Conservation (phyloP, 208 protist species). For the Crithidia sp. region DNA sequence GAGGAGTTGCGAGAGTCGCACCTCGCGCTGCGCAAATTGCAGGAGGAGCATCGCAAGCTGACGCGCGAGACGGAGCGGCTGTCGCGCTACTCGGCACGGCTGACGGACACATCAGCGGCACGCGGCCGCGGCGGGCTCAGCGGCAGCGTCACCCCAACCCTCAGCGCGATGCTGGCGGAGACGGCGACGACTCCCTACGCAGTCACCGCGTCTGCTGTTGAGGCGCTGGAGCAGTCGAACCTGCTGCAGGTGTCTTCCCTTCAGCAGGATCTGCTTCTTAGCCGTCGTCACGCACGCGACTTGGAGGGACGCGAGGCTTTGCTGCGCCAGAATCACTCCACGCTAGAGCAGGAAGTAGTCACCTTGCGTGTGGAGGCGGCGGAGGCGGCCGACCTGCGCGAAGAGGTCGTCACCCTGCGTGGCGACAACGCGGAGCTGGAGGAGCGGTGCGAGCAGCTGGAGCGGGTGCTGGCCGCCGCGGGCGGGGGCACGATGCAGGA, state of each 20-base stretch:
- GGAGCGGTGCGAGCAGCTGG: constrained; percentile 30
- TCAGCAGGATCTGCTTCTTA: constrained; percentile 60
- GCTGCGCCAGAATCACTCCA: constrained; percentile 27
- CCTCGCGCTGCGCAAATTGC: constrained; percentile 13
- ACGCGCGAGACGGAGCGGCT: constrained; percentile 33
- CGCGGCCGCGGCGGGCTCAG: constrained; percentile 1
- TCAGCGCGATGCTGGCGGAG: not conserved
- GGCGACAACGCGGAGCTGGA: constrained; percentile 40
- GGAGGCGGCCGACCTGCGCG: constrained; percentile 26
- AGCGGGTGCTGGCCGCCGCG: constrained; percentile 25
- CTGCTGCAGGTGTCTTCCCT: constrained; percentile 62
- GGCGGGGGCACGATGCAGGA: constrained; percentile 29
- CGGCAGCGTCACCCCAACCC: constrained; percentile 12
- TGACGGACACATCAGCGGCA: constrained; percentile 2
- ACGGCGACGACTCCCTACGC: not conserved
- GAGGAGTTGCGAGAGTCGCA: constrained; percentile 31
- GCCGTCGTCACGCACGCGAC: constrained; percentile 41
- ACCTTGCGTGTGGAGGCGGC: constrained; percentile 14
- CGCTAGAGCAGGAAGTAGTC: constrained; percentile 28
- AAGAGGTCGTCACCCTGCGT: constrained; percentile 27
- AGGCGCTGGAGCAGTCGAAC: constrained; percentile 49
- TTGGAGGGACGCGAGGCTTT: constrained; percentile 45
- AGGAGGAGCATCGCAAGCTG: constrained; percentile 38
- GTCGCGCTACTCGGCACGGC: constrained; percentile 17
- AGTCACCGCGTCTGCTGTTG: constrained; percentile 12